Evolutionary conservation across 2,329 filamentous ascomycete species (phyloP), one percentile per base, ranked within the genome.

Genomic region (Stromatinia cepivora): DNA sequence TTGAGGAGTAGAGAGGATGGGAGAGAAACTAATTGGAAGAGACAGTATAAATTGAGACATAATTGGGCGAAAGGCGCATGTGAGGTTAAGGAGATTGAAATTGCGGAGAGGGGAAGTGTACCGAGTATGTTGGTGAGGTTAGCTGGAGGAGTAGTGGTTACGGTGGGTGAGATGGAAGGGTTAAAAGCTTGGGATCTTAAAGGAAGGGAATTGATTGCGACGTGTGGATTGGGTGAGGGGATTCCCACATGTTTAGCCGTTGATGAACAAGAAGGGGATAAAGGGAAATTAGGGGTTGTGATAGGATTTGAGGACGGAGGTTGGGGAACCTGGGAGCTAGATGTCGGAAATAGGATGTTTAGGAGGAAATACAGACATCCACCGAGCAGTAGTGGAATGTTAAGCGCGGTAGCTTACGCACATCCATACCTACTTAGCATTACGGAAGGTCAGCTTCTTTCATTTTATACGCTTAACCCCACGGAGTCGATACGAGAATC

Each of bases 41-140:
- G 87, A 71, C 91, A 95, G 76, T 98, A 96, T 80, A 92, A 90
- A 76, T 83, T 97, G 63, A 86, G 92, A 58, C 91, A 97, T 78
- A 98, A 98, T 80, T 98, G 95, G 95, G 87, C 91, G 1, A 87
- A 85, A 71, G 95, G 94, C 0, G 89, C 87, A 73, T 97, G 93
- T 76, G 90, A 87, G 50, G 88, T 97, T 17, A 89, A 91, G 48
- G 92, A 97, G 79, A 86, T 97, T 50, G 71, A 70, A n/a, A 72
- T 78, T 22, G 72, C 70, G 42, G 84, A 88, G 65, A 57, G 64
- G 17, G 71, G 72, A 4, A 62, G 42, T n/a, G 70, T 57, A 85
- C 93, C 34, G 81, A 84, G 66, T 81, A 72, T 93, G 50, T 82
- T 97, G 9, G 91, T 94, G 61, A 92, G 92, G 78, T 86, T 97